Base-by-base conservation (phyloP, 192 early-diverging fungal species). In the Gryganskiella cystojenkinii region DNA sequence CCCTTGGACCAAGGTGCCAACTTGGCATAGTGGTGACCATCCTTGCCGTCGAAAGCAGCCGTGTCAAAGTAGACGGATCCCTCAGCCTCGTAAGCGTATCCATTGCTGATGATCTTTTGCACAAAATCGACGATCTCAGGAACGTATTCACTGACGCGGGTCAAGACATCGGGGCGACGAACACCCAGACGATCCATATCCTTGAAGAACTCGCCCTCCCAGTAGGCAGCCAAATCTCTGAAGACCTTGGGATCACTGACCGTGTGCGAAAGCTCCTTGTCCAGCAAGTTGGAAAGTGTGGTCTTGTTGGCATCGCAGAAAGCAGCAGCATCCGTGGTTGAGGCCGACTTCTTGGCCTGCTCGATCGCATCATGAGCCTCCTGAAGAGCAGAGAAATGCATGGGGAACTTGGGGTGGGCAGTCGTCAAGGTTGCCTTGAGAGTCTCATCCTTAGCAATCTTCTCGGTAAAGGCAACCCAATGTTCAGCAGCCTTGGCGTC, bases 31-130 rank as follows among this genome's bases (percentile, higher is more conserved):
- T 90, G 86, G 84, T 99, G 96, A 34, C 89, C 87, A 24, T 92
- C 84, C 49, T 90, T 79, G 54, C 89, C 90, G 70, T 94, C 92
- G 70, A 96, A 99, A 8, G 80, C 84, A 7, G 80, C 81, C 28
- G 96, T 95, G 79, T 98, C 93, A 85, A 99, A 99, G 83, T 97
- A 98, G 9, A 99, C 95, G 5, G 95, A 97, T 42, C 95, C 94
- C 46, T 93, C 89, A 2, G 86, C 85, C 72, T 93, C 95, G 75
- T 99, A 99, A 13, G 91, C 98, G 67, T 94, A 99, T 22, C 96
- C 96, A 67, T 99, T 99, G 60, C 88, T 85, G 51, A 98, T 94
- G 79, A 99, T 98, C 68, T 91, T 86, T 79, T 98, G 85, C 17
- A 98, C 89, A 87, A 93, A 99, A 3, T 61, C 71, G 37, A 95